phyloP scores from a whole-genome alignment of 192 early-diverging fungal genomes.

The Coemansia sp. region DNA sequence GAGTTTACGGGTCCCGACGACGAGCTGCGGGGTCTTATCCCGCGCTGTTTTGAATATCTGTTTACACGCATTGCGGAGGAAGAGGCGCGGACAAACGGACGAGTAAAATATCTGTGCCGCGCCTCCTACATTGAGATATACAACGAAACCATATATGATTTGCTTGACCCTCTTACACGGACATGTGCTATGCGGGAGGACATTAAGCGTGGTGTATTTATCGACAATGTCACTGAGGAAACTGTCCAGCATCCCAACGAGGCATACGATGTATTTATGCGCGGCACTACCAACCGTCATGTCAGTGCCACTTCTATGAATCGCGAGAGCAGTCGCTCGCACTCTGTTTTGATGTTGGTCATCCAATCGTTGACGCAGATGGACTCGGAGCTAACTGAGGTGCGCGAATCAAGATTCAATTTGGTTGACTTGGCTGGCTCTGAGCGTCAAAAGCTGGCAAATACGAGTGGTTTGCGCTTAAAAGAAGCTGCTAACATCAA shows the following conservation, averaged over 20 bases:
- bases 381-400: constrained; percentile 58
- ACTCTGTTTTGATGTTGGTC: constrained; percentile 73
- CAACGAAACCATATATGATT: constrained; percentile 87
- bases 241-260: constrained; percentile 61
- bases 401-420: constrained; percentile 68
- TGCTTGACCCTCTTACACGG: constrained; percentile 67
- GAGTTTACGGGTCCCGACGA: constrained; percentile 69
- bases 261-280: constrained; percentile 64
- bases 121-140: constrained; percentile 94
- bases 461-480: constrained; percentile 63
- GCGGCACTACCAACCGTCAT: constrained; percentile 68
- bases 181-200: constrained; percentile 63
- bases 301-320: constrained; percentile 79
- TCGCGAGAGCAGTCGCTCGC: constrained; percentile 76
- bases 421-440: constrained; percentile 81
- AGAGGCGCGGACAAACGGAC: constrained; percentile 50
- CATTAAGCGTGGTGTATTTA: constrained; percentile 65
- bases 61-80: constrained; percentile 59
- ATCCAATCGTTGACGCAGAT: constrained; percentile 64
- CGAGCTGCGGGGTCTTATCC: constrained; percentile 65
- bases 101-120: constrained; percentile 71
- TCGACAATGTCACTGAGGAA: constrained; percentile 66
- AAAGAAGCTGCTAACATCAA: constrained; percentile 85
- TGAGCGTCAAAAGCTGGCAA: constrained; percentile 66
- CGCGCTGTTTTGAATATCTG: constrained; percentile 62